These are phyloP conservation scores for Capsicum chinense DNA, from an alignment of 257 asterid species.

Conservation along the genomic window DNA sequence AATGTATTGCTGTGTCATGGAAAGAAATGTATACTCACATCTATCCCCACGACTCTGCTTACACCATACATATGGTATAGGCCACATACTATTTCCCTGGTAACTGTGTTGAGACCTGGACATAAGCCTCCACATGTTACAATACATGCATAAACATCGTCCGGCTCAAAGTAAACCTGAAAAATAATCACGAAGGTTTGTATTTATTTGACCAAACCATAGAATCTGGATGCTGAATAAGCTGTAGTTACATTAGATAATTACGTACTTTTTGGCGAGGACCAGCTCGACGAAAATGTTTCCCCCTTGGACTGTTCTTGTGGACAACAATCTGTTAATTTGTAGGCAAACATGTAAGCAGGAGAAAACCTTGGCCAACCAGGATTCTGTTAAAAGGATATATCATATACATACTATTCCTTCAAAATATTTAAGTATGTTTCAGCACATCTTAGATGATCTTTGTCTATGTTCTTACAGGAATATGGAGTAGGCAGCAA, in stretches of 20 bases:
- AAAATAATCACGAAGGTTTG: constrained; percentile 12
- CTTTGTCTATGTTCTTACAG: not conserved
- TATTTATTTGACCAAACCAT: not conserved
- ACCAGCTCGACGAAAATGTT: constrained; percentile 95
- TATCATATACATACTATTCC: constrained; percentile 19
- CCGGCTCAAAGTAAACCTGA: constrained; percentile 84
- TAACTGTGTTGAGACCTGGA: constrained; percentile 93
- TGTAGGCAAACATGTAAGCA: not conserved
- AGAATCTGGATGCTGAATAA: not conserved
- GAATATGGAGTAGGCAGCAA: constrained; percentile 19
- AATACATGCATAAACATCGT: constrained; percentile 86
- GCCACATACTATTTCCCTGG: constrained; percentile 88
- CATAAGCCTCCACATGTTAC: constrained; percentile 97
- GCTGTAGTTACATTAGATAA: not conserved
- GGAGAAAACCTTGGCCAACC: not conserved
- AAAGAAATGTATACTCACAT: constrained; percentile 49
- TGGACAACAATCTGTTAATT: constrained; percentile 71
- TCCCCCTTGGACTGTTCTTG: constrained; percentile 74
- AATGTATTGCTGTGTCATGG: not conserved
- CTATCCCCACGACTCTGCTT: constrained; percentile 72
- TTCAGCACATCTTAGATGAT: not conserved
- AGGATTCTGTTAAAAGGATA: constrained; percentile 4
- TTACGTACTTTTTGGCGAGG: constrained; percentile 77
- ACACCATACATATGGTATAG: constrained; percentile 86
- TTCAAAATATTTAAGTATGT: constrained; percentile 5